These are phyloP conservation scores for Naegleria lovaniensis DNA, from an alignment of 208 protist genomes.

Conservation along the genomic window DNA sequence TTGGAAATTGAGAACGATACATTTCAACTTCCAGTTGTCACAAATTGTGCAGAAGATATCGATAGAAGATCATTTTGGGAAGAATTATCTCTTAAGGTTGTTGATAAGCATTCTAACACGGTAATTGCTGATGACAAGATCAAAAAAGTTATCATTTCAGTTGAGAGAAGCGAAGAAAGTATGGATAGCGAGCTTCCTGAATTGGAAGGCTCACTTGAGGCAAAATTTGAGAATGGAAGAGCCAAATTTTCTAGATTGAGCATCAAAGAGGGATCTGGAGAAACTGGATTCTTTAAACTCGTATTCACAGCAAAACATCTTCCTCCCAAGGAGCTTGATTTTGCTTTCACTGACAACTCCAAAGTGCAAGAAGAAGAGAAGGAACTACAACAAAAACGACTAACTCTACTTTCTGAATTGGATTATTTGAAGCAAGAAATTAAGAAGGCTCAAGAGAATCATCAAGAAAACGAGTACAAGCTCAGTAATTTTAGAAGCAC, in stretches of 20 bases:
- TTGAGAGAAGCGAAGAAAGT: background rate
- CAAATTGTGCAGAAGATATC: background rate
- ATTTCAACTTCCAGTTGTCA: background rate
- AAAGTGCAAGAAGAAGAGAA: background rate
- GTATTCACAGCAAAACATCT: background rate
- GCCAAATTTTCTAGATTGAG: background rate
- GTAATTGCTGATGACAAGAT: background rate
- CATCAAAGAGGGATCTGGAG: background rate
- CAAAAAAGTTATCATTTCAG: background rate
- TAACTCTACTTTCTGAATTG: background rate
- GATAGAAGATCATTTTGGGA: background rate
- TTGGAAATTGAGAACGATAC: background rate
- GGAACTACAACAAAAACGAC: background rate
- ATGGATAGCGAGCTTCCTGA: background rate
- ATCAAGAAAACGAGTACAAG: background rate
- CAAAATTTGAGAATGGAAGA: background rate
- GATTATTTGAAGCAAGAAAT: background rate
- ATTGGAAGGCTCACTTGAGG: background rate
- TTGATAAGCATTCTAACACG: background rate
- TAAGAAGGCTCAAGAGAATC: background rate
- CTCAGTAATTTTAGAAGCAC: background rate
- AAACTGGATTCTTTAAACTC: background rate
- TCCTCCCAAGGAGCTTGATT: background rate
- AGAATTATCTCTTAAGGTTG: background rate
- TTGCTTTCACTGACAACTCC: background rate